phyloP scores from a whole-genome alignment of 1,284 basidiomycete species.

The Trametes polyzona region DNA sequence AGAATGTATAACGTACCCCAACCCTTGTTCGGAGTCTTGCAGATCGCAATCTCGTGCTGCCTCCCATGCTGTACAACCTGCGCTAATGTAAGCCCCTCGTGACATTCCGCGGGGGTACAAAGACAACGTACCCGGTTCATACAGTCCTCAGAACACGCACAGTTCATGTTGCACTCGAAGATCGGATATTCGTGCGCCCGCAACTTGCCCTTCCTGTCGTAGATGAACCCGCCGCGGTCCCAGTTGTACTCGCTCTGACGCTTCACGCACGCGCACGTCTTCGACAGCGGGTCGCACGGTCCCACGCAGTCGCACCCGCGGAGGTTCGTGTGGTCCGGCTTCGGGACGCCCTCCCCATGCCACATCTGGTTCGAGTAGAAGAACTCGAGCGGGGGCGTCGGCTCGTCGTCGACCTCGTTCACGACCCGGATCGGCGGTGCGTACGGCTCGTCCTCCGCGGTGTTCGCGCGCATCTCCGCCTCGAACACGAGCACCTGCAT shows the following conservation, averaged over 20 bases:
- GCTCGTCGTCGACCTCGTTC: constrained; percentile 67
- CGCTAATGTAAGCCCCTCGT: background rate
- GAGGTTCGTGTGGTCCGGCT: constrained; percentile 61
- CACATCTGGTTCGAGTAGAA: constrained; percentile 80
- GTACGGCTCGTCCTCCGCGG: constrained; percentile 57
- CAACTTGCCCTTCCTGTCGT: constrained; percentile 61
- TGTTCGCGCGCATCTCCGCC: constrained; percentile 37
- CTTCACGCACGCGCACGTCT: constrained; percentile 68
- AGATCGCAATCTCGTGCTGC: constrained; percentile 61
- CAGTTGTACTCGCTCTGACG: constrained; percentile 53
- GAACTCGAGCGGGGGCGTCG: constrained; percentile 76
- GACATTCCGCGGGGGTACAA: background rate
- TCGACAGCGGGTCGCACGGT: constrained; percentile 68
- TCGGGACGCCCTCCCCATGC: constrained; percentile 67
- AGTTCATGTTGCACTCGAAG: constrained; percentile 87
- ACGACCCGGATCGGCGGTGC: constrained; percentile 68
- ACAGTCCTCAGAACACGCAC: constrained; percentile 81
- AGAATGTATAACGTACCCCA: constrained; percentile 64
- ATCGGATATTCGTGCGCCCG: constrained; percentile 63
- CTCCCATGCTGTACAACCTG: constrained; percentile 87
- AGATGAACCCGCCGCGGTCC: constrained; percentile 53
- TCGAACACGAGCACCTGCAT: constrained; percentile 38
- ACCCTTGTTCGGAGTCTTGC: constrained; percentile 74
- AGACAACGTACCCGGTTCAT: constrained; percentile 69
- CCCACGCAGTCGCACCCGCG: constrained; percentile 77